Percentiles rank a stretch among this genome's conserved stretches.
Evolutionary conservation across 768 basidiomycete genomes (phyloP).

Genomic region (Gyrodon lividus): DNA sequence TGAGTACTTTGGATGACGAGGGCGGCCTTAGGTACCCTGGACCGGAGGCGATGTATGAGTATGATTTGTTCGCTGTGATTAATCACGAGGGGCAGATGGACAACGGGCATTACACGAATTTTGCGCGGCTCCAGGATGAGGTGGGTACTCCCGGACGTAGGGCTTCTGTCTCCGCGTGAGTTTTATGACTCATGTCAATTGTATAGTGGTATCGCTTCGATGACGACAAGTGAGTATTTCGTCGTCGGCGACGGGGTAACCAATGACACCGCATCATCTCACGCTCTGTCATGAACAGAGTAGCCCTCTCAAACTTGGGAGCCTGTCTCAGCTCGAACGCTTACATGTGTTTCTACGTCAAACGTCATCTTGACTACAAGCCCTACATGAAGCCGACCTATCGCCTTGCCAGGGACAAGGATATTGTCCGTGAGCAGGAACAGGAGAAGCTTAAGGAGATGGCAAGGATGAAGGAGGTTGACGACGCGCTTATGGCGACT

Average conservation of each 20-base stretch:
- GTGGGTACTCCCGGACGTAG: conserved; percentile 41
- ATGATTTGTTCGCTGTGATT: conserved; percentile 90
- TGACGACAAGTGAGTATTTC: conserved; percentile 75
- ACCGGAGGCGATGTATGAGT: conserved; percentile 75
- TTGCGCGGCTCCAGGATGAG: conserved; percentile 80
- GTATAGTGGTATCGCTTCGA: conserved; percentile 94
- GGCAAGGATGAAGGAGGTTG: conserved; percentile 57
- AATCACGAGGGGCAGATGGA: conserved; percentile 94
- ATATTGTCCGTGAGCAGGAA: conserved; percentile 61
- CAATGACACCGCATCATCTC: neutral
- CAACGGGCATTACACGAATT: conserved; percentile 94
- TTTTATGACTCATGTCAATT: neutral
- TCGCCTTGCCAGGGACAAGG: conserved; percentile 61
- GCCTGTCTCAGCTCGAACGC: conserved; percentile 71
- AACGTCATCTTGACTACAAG: conserved; percentile 84
- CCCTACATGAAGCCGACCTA: conserved; percentile 68
- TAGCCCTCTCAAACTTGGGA: conserved; percentile 66
- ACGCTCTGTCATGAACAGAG: conserved; percentile 40
- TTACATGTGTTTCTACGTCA: conserved; percentile 97
- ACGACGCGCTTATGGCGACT: conserved; percentile 60
- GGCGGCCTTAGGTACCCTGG: conserved; percentile 43
- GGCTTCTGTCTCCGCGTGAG: neutral
- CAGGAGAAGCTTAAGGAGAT: conserved; percentile 52
- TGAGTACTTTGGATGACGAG: neutral
- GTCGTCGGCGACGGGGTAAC: neutral